Base-by-base conservation (phyloP, 1,284 basidiomycete genomes). In the Trichosporon coremiiforme region DNA sequence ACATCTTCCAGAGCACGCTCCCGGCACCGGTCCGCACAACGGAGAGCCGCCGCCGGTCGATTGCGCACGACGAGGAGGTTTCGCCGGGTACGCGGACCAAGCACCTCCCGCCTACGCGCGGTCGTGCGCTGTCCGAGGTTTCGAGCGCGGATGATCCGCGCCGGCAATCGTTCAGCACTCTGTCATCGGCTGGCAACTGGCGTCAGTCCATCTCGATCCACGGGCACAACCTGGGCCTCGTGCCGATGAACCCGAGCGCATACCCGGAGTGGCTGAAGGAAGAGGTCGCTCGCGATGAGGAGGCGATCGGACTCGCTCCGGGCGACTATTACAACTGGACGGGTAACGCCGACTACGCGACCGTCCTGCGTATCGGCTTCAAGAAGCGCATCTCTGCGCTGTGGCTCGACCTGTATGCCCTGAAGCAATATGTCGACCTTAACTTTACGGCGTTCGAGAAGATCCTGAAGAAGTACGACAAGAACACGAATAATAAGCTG, bases 401-500 rank as follows among this genome's bases (percentile, higher is more conserved):
- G n/a, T 98, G 93, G 82, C 90, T 95, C 7, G 87, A 89, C 1
- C 86, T 91, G 63, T 91, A 90, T n/a, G 91, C 92, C 45, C 87
- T 98, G 69, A 89, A 89, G 81, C 92, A 94, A n/a, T 99, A 95
- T 76, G 90, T 95, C 65, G 93, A 98, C 77, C 87, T 98, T 68
- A 99, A 99, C 84, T 88, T 93, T 79, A 93, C 93, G 0, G 97
- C 95, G 0, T 94, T 98, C 85, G 89, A 94, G 77, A 98, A 99
- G 86, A 96, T 98, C 50, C 82, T 98, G 77, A 99, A 99, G 84
- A 98, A 98, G 91, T 98, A 97, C 79, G 96, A 98, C 87, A 98
- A 98, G 83, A 93, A 97, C 74, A 94, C 91, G 1, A 90, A 91
- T 74, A 92, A 88, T 73, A 88, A 91, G 87, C 88, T 98, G 73